Percentiles rank a stretch among this genome's conserved stretches.
phyloP scores from a whole-genome alignment of 768 basidiomycete species.

The Daedaleopsis nitida region DNA sequence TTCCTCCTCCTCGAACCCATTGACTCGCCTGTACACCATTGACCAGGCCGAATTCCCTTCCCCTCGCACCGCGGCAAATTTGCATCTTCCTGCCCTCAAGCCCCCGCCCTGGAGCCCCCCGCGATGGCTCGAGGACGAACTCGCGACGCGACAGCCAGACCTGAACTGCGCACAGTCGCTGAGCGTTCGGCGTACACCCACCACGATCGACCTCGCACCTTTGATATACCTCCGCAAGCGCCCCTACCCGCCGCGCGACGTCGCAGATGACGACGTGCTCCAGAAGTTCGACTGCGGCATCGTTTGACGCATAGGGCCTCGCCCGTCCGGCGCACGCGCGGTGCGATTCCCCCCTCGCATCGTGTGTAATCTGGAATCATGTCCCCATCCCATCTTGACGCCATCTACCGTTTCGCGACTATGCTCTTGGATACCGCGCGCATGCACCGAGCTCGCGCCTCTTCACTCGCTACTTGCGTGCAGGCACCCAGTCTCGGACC shows the following conservation, averaged over 20 bases:
- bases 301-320: constrained; percentile 1
- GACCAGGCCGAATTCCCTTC: constrained; percentile 3
- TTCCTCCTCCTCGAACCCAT: background rate
- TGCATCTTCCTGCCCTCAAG: constrained; percentile 13
- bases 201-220: constrained; percentile 51
- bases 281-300: constrained; percentile 36
- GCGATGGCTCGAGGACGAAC: constrained; percentile 16
- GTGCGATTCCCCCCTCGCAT: too few relatives aligned
- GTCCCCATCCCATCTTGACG: background rate
- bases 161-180: constrained; percentile 20
- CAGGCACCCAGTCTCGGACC: background rate
- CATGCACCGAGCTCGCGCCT: background rate
- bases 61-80: constrained; percentile 1
- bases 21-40: constrained; percentile 9
- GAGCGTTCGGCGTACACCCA: constrained; percentile 15
- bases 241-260: constrained; percentile 65
- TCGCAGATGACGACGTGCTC: constrained; percentile 69
- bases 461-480: background rate
- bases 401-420: background rate
- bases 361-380: background rate
- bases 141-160: constrained; percentile 17
- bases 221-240: constrained; percentile 62
- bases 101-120: constrained; percentile 20
- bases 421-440: background rate
- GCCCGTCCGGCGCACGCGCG: background rate